Base-by-base conservation (phyloP, 257 asterid species). In the Nicotiana attenuata region DNA sequence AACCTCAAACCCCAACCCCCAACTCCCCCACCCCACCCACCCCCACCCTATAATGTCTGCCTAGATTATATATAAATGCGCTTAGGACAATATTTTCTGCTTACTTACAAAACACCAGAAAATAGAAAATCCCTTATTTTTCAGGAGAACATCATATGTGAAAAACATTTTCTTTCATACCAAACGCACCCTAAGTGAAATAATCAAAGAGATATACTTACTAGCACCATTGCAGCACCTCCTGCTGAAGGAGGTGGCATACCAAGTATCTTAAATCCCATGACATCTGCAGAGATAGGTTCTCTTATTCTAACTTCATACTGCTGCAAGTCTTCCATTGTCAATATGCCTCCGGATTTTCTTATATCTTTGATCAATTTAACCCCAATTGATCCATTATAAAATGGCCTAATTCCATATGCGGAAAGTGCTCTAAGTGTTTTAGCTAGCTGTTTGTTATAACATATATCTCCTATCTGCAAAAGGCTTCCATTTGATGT, bases 171-270 rank as follows among this genome's bases (percentile, higher is more conserved):
- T 8, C 11, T 41, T 38, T 8, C 3, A 8, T 41, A 41, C 11
- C 0, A 41, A 8, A 41, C 2, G 11, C 45, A 7, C 45, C 11
- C 47, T 7, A 41, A 28, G 47, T 2, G 66, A 57, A 31, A 28
- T 33, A 17, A 16, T 31, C n/a, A 7, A 68, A 66, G 17, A 29
- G 20, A 24, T 20, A 60, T 11, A 83, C 95, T 86, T 85, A 93
- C 97, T 24, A 93, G 92, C 17, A 89, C 81, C 84, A 90, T 76
- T 7, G 91, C 78, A 64, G 92, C 86, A 7, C 95, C 97, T 8
- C 94, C 98, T 6, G 92, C 71, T 5, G 98, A 93, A 82, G 98
- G 98, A 38, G 98, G 93, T 24, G 96, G 94, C 96, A 91, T 89
- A 75, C 89, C 81, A 2, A 89, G 77, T 52, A 93, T 50, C 77